Evolutionary conservation across 1,284 basidiomycete genomes (phyloP), one percentile per base, ranked within the genome.

Genomic region (Cystobasidium slooffiae): DNA sequence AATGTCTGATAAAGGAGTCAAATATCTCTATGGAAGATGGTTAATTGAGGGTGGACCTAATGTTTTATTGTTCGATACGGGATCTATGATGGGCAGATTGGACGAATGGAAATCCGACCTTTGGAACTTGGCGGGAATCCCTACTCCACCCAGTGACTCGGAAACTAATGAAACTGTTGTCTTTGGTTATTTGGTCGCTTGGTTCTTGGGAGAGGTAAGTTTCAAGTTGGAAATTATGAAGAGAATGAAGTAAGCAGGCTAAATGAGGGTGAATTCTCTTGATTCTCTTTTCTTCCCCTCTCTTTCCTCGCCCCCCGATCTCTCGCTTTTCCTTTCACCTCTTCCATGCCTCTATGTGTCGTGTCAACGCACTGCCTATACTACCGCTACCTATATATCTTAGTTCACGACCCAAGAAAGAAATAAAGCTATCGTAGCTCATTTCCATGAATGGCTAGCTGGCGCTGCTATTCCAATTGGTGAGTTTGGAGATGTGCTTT

Each of bases 371-470:
- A n/a, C n/a, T n/a, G n/a, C n/a, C n/a, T n/a, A n/a, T n/a, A n/a
- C n/a, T n/a, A n/a, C n/a, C n/a, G n/a, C n/a, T n/a, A n/a, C n/a
- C n/a, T n/a, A n/a, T n/a, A n/a, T n/a, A n/a, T n/a, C n/a, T n/a
- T n/a, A n/a, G n/a, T 80, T 79, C 69, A 76, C 79, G 5, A 75
- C 78, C 6, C 76, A 77, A 43, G 79, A 80, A 68, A 76, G 77
- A 20, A 89, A 75, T 89, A 94, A 88, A 12, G 93, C 95, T 59
- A 91, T 99, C 78, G 88, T 98, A 76, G 94, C 94, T 76, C 96
- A 98, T 84, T 97, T 99, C 86, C 96, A 99, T 85, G 96, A 99
- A 84, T 99, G 96, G 96, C 95, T 98, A 83, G 95, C 94, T 6
- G 96, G 96, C 73, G 88, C 98, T 52, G 94, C 96, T 41, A 97